Evolutionary conservation across 257 asterid genomes (phyloP).

Genomic region (Datura wrightii): DNA sequence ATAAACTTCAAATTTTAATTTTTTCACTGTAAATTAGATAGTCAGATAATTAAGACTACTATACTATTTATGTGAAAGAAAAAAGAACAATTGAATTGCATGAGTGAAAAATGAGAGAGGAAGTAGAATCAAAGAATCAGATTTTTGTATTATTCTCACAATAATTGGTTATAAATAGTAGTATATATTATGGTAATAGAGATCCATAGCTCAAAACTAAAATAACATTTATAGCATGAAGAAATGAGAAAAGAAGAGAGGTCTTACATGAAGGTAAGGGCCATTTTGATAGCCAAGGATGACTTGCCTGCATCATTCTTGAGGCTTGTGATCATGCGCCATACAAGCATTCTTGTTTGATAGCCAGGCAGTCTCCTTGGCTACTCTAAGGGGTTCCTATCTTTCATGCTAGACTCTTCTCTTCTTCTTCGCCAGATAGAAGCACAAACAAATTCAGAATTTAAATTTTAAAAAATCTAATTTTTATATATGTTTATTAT

Average conservation of each 20-base stretch:
- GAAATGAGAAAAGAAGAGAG: slow-evolving; percentile 37
- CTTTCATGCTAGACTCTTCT: slow-evolving; percentile 44
- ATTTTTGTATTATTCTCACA: background rate
- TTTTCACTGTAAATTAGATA: too few relatives aligned
- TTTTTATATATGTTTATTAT: background rate
- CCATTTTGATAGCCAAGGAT: slow-evolving; percentile 76
- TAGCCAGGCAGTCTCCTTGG: slow-evolving; percentile 56
- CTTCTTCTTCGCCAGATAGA: background rate
- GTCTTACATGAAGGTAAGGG: slow-evolving; percentile 52
- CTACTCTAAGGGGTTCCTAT: slow-evolving; percentile 47
- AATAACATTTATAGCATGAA: background rate
- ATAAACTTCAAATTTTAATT: too few relatives aligned
- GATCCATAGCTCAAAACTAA: background rate
- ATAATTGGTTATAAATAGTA: slow-evolving; percentile 15
- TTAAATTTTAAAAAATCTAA: background rate
- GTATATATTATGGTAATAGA: background rate
- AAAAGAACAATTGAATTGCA: background rate
- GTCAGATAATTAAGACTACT: background rate
- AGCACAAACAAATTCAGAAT: background rate
- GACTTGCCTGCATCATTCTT: slow-evolving; percentile 63
- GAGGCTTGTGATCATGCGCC: background rate
- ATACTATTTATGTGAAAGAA: background rate
- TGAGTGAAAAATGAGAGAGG: background rate
- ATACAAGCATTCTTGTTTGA: background rate
- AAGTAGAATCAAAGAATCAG: slow-evolving; percentile 19